Evolutionary conservation across 202 grass and related monocot genomes (phyloP), one percentile per base, ranked within the genome.

Genomic region (Elaeis oleifera): DNA sequence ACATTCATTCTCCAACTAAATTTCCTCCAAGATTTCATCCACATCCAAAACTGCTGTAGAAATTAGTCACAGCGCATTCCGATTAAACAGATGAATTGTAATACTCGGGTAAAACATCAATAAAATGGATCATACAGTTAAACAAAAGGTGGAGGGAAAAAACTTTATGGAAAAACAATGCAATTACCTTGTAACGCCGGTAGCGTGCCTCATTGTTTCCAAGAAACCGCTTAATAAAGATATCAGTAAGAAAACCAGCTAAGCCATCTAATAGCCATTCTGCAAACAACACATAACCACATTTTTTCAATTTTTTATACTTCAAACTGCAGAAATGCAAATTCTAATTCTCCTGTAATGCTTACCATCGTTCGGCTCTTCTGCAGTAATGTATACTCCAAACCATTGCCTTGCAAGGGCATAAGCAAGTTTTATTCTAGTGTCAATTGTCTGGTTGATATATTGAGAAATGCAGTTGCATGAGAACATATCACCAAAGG

Each of bases 321-420:
- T 44, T 44, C 28, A 31, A 31, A 44, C 36, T 44, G 36, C 2
- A 13, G 11, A 13, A 44, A 44, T 13, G 36, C 13, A 44, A 44
- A 11, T 44, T 9, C 36, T 3, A 13, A 44, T 8, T 8, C 9
- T 13, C 11, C 36, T 32, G 60, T 25, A 73, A 60, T 24, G 67
- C 68, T 70, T 79, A 97, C 92, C 87, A 50, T 97, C 92, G 79
- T 49, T 88, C 56, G 79, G 51, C 65, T 97, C 92, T 63, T 97
- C 84, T 16, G 88, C 88, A 66, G 82, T 91, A 69, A 89, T 78
- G 69, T 85, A 91, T 81, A 91, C 76, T 76, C 92, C 92, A 86
- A 97, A 97, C 92, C 92, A 97, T 76, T 97, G 92, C 64, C 67
- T 88, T 79, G 92, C 84, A 70, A 96, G 81, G 60, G 87, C 81